Percentiles rank a stretch among this genome's conserved stretches.
Conservation (phyloP, 2,329 filamentous ascomycete species). For the Didymella keratinophila region DNA sequence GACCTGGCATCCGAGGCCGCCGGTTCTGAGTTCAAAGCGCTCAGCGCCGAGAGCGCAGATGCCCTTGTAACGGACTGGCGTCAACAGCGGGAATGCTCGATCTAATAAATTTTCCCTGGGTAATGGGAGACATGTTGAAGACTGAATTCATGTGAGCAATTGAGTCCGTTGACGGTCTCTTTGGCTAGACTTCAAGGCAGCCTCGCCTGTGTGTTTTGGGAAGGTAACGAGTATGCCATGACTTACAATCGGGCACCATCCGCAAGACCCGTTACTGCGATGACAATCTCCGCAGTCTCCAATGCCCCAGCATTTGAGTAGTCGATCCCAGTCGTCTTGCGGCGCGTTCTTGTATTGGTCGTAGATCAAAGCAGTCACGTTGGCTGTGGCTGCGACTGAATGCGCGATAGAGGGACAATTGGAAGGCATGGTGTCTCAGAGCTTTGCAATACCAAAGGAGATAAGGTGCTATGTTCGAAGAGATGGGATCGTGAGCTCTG, state of each 20-base stretch:
- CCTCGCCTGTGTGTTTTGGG: background rate
- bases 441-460: too few species aligned
- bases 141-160: constrained; percentile 33
- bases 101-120: constrained; percentile 45
- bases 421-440: constrained; percentile 10
- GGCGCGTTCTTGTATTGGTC: constrained; percentile 39
- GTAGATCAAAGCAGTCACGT: constrained; percentile 35
- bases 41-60: constrained; percentile 51
- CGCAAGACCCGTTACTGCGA: constrained; percentile 48
- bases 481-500: background rate
- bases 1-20: constrained; percentile 55
- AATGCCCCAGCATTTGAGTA: constrained; percentile 48
- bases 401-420: constrained; percentile 25
- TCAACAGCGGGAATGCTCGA: constrained; percentile 50
- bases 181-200: background rate
- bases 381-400: constrained; percentile 19
- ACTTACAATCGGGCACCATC: constrained; percentile 56
- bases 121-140: constrained; percentile 54
- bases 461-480: too few species aligned
- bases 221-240: background rate
- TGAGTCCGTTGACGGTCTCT: background rate
- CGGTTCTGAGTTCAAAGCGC: constrained; percentile 56
- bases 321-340: constrained; percentile 41
- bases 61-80: constrained; percentile 48
- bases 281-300: constrained; percentile 49